phyloP scores from a whole-genome alignment of 2,329 filamentous ascomycete genomes.

The Calonectria hawksworthii region DNA sequence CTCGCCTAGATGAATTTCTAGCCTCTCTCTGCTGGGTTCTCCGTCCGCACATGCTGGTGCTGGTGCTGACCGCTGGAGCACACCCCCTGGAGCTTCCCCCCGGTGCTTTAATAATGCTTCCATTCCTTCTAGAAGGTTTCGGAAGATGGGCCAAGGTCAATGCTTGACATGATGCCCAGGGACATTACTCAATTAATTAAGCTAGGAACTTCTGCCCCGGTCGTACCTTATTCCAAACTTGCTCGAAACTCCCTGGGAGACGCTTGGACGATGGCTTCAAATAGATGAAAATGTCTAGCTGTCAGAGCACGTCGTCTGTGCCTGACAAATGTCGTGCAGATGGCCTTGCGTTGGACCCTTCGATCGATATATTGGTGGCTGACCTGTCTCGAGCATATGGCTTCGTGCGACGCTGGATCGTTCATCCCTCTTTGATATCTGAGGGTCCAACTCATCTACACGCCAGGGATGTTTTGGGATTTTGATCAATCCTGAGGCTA shows the following conservation, averaged over 20 bases:
- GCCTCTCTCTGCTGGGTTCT: not conserved
- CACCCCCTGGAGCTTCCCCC: no score
- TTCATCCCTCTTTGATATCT: not conserved
- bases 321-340: slow-evolving; percentile 7
- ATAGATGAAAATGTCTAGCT: slow-evolving; percentile 1
- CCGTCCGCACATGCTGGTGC: not conserved
- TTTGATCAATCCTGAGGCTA: not conserved
- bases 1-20: not conserved
- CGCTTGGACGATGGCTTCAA: not conserved
- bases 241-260: not conserved
- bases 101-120: not conserved
- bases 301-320: slow-evolving; percentile 8
- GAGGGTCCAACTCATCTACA: not conserved
- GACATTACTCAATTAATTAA: not conserved
- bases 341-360: not conserved
- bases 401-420: not conserved
- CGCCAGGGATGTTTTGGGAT: not conserved
- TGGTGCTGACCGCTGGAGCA: not conserved
- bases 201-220: not conserved
- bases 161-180: not conserved
- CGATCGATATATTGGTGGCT: slow-evolving; percentile 10
- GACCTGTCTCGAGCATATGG: not conserved
- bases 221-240: slow-evolving; percentile 5
- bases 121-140: slow-evolving; percentile 4
- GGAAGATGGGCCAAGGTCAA: not conserved